These are phyloP conservation scores for Penicillium crustosum DNA, from an alignment of 2,329 filamentous ascomycete species.

Conservation along the genomic window DNA sequence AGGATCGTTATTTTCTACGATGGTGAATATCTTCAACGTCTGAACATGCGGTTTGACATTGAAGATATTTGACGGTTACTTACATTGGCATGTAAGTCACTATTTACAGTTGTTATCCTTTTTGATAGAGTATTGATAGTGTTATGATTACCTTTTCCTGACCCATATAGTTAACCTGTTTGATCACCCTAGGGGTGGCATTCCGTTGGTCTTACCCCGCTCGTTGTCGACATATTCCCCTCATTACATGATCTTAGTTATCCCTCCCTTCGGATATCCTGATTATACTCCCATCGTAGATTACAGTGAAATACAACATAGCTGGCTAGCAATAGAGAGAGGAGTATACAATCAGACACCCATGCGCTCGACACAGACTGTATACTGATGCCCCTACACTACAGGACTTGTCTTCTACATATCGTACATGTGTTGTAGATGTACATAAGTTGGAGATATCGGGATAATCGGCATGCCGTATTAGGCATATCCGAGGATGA, in stretches of 20 bases:
- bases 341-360: background rate
- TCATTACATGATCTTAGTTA: background rate
- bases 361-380: background rate
- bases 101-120: background rate
- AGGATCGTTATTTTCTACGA: constrained; percentile 1
- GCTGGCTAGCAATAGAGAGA: background rate
- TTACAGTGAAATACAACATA: background rate
- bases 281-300: background rate
- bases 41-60: constrained; percentile 9
- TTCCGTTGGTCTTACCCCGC: background rate
- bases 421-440: background rate
- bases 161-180: background rate
- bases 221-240: background rate
- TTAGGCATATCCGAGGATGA: background rate
- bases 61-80: background rate
- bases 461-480: background rate
- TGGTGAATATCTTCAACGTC: background rate
- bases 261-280: background rate
- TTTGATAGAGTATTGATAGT: background rate
- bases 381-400: background rate
- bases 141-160: background rate
- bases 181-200: background rate
- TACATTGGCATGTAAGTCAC: background rate
- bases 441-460: background rate
- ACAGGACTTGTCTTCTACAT: background rate